Evolutionary conservation across 2,329 filamentous ascomycete species (phyloP), one percentile per base, ranked within the genome.

Genomic region (Aspergillus versicolor): DNA sequence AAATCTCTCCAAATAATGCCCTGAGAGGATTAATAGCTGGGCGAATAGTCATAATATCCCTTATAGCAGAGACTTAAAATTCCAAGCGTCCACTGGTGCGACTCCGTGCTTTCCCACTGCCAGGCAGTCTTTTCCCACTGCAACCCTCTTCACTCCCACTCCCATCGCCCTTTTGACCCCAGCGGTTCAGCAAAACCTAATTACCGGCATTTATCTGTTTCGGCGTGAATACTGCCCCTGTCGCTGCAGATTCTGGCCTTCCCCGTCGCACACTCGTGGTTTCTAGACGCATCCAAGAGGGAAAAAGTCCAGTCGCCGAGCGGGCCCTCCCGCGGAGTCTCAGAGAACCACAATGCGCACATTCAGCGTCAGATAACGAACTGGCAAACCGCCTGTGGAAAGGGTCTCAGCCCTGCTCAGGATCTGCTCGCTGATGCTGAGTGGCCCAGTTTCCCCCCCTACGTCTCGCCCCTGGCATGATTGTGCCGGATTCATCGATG

Each of bases 381-480:
- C 42, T 19, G 27, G 38, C 24, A 34, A 32, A 30, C 17, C 21
- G n/a, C n/a, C 19, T 21, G 37, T n/a, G 43, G 34, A 40, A 52
- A 42, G 27, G 38, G 40, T 13, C 7, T 40, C 40, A 41, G 30
- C 41, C n/a, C 46, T 45, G 24, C 32, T 48, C 44, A 30, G 47
- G 42, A 24, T 52, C 54, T 38, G n/a, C 42, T 30, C 32, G 21
- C 13, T 30, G 45, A 53, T 43, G 41, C 54, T 59, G 54, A 56
- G 52, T 51, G 54, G 54, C 27, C 49, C 44, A 32, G 34, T 38
- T 47, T 58, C 34, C 41, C 48, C 49, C 56, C 38, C 43, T 51
- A 38, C 37, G 51, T 57, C 51, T 45, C 37, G 41, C 59, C 57
- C 62, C 59, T 66, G 64, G 63, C 59, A 66, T 66, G 63, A 61